phyloP scores from a whole-genome alignment of 306 rosid genomes.

The Pyrus communis region DNA sequence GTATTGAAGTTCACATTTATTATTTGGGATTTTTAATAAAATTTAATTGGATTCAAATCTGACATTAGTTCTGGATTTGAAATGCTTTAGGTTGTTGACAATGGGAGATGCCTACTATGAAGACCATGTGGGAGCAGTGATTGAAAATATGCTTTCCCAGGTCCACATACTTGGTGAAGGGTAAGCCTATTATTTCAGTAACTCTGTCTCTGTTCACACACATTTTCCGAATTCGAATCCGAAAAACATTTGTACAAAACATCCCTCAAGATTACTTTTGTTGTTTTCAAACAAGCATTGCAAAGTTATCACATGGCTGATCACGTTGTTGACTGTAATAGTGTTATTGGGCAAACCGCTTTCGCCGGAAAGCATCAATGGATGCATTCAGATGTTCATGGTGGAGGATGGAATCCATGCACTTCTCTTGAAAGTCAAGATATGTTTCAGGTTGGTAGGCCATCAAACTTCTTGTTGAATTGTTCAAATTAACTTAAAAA shows the following conservation, averaged over 20 bases:
- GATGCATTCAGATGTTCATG: constrained; percentile 47
- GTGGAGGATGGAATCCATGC: constrained; percentile 32
- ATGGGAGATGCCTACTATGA: constrained; percentile 60
- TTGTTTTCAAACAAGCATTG: not conserved
- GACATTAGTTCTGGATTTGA: constrained; percentile 17
- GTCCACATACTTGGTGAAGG: constrained; percentile 74
- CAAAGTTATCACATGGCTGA: constrained; percentile 5
- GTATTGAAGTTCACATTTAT: not conserved
- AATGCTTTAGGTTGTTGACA: constrained; percentile 61
- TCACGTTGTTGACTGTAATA: constrained; percentile 19
- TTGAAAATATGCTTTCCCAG: constrained; percentile 42
- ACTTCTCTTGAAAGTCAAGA: constrained; percentile 12
- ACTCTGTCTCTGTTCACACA: not conserved
- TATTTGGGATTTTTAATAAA: not conserved
- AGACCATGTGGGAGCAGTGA: constrained; percentile 40
- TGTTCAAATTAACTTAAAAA: not conserved
- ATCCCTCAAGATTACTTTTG: not conserved
- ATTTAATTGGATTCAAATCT: not conserved
- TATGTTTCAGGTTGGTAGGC: constrained; percentile 27
- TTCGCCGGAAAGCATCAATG: constrained; percentile 59
- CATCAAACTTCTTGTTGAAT: not conserved
- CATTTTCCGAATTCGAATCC: not conserved
- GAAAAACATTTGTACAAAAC: not conserved
- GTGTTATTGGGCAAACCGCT: constrained; percentile 75
- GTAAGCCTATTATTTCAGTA: constrained; percentile 24